A percentile compares a stretch with the other conserved stretches of the same genome.
Conservation (phyloP, 345 rosid species). For the Adansonia digitata region DNA sequence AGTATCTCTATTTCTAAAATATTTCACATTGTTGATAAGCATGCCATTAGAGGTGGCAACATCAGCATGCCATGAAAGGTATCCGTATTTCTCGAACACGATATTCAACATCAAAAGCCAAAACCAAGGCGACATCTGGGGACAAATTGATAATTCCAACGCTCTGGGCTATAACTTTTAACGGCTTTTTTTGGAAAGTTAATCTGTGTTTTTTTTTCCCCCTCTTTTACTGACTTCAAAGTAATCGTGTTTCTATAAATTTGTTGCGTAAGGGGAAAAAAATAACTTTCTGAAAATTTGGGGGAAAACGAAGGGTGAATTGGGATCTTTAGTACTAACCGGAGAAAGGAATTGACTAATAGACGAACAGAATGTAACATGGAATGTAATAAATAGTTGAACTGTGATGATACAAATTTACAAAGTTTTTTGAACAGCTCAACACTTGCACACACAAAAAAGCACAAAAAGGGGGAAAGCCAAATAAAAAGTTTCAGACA, state of each 20-base stretch:
- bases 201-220: conserved; percentile 33
- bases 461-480: neutral
- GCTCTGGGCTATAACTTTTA: conserved; percentile 80
- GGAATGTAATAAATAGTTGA: neutral
- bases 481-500: conserved; percentile 8
- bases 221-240: neutral
- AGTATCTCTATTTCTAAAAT: too few species aligned
- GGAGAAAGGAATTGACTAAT: neutral
- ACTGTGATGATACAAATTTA: neutral
- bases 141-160: conserved; percentile 63
- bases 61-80: too few species aligned
- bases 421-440: neutral
- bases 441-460: neutral
- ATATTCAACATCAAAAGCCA: conserved; percentile 75
- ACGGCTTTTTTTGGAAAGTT: conserved; percentile 65
- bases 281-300: too few species aligned
- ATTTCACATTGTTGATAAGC: too few species aligned
- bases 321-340: neutral
- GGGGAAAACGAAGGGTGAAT: neutral
- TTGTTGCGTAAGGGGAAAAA: too few species aligned
- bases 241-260: neutral
- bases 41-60: too few species aligned
- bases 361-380: neutral
- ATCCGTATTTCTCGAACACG: conserved; percentile 71
- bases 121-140: conserved; percentile 55